Conservation (phyloP, 495 filamentous ascomycete genomes). For the Halenospora varia region DNA sequence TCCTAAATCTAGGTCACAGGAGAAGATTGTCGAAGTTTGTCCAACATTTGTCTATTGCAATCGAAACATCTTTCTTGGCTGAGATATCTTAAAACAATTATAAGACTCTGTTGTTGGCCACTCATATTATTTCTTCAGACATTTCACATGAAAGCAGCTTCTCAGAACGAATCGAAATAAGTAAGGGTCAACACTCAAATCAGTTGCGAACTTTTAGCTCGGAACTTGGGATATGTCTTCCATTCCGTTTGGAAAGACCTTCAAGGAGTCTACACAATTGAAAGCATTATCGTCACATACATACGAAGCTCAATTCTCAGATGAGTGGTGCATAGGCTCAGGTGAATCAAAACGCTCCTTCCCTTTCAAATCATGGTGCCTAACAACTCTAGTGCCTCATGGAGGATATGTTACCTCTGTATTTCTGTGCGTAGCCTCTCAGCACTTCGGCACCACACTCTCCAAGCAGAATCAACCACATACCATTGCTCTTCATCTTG, state of each 20-base stretch:
- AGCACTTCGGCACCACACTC: constrained; percentile 64
- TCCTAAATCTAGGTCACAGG: no score
- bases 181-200: no score
- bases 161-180: no score
- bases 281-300: constrained; percentile 52
- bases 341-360: constrained; percentile 33
- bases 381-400: constrained; percentile 60
- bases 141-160: no score
- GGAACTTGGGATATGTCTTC: not conserved
- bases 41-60: no score
- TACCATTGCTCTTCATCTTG: constrained; percentile 63
- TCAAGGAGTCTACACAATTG: constrained; percentile 56
- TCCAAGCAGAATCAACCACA: constrained; percentile 55
- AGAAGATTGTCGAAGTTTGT: no score
- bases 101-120: no score
- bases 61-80: no score
- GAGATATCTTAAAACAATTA: no score
- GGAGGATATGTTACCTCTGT: constrained; percentile 70
- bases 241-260: constrained; percentile 25
- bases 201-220: no score
- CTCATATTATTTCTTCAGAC: no score
- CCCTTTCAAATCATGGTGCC: not conserved
- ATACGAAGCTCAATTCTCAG: constrained; percentile 53
- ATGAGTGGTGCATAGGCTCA: constrained; percentile 70
- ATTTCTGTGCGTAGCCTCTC: constrained; percentile 54